Percentiles rank a stretch among this genome's conserved stretches.
Conservation (phyloP, 2,329 filamentous ascomycete genomes). For the Talaromyces pinophilus region DNA sequence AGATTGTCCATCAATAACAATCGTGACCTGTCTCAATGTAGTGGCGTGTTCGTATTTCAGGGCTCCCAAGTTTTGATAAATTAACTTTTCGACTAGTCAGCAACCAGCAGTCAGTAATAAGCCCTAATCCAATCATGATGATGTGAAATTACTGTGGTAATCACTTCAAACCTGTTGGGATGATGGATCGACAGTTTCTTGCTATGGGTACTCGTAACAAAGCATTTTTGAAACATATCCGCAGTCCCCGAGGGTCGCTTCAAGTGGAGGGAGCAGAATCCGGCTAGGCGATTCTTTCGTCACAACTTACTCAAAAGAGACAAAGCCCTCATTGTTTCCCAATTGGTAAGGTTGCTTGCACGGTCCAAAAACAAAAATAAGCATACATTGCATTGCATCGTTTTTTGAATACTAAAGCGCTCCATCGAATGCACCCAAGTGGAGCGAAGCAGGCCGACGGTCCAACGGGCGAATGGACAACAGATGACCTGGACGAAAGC, state of each 20-base stretch:
- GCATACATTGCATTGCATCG: conserved; percentile 16
- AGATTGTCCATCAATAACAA: background rate
- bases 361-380: conserved; percentile 5
- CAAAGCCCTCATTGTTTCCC: background rate
- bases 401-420: background rate
- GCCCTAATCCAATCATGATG: background rate
- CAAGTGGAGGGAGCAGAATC: background rate
- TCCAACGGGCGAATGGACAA: background rate
- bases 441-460: background rate
- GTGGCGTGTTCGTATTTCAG: background rate
- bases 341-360: background rate
- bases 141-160: background rate
- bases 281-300: background rate
- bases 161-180: background rate
- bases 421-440: conserved; percentile 8
- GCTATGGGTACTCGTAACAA: background rate
- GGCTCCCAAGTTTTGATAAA: background rate
- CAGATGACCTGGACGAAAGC: background rate
- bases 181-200: background rate
- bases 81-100: background rate
- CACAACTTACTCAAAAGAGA: background rate
- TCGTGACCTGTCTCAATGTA: background rate
- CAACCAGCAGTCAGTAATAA: background rate
- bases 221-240: background rate
- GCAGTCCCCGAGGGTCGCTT: background rate